phyloP scores from a whole-genome alignment of 176 grass and related monocot species.

The Guadua angustifolia region DNA sequence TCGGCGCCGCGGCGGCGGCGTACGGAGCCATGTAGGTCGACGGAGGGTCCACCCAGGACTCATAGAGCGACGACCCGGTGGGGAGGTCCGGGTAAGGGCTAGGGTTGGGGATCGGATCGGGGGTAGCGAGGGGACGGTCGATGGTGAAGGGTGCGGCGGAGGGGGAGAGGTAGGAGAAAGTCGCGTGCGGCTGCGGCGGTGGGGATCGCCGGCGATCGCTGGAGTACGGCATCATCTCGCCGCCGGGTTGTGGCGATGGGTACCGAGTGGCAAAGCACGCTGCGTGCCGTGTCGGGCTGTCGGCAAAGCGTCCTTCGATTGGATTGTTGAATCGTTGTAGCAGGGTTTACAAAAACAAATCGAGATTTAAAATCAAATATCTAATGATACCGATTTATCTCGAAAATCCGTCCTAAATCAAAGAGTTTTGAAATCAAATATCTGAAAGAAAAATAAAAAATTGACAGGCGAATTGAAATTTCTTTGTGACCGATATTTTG shows the following conservation, averaged over 20 bases:
- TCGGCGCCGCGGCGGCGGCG: not conserved
- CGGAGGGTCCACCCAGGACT: constrained; percentile 50
- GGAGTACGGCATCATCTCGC: constrained; percentile 35
- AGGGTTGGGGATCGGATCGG: constrained; percentile 38
- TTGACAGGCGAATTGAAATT: no score
- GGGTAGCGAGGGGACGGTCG: constrained; percentile 1
- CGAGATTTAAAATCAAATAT: no score
- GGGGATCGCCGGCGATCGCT: constrained; percentile 26
- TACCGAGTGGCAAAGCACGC: not conserved
- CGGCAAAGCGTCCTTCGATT: not conserved
- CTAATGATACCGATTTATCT: no score
- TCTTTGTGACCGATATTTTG: no score
- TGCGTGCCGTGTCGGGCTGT: not conserved
- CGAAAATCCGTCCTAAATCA: no score
- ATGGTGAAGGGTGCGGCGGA: constrained; percentile 50
- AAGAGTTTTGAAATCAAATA: no score
- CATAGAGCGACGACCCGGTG: constrained; percentile 39
- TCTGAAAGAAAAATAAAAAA: no score
- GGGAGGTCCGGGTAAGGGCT: constrained; percentile 27
- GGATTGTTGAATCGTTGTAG: not conserved
- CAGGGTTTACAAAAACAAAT: no score
- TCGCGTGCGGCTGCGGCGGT: not conserved
- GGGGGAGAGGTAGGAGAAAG: constrained; percentile 48
- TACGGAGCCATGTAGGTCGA: constrained; percentile 35
- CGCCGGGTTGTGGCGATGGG: not conserved